These are phyloP conservation scores for Nicotiana benthamiana DNA, from an alignment of 257 asterid genomes.

Conservation along the genomic window DNA sequence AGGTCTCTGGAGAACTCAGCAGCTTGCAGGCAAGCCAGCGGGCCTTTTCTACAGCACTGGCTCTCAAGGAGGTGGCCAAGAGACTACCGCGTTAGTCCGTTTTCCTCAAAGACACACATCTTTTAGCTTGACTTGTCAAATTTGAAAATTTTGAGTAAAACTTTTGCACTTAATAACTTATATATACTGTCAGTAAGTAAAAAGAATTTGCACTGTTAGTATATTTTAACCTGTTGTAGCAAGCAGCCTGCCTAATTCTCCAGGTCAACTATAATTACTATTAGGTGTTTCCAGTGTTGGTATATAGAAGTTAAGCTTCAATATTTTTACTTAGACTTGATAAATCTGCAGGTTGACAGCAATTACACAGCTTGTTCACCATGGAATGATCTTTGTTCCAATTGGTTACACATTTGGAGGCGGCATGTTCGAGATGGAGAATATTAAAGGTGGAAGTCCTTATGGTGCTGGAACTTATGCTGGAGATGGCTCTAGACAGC, in stretches of 20 bases:
- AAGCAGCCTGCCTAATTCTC: background rate
- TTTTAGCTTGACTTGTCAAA: background rate
- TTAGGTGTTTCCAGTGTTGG: background rate
- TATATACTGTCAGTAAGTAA: too few relatives aligned
- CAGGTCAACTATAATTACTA: background rate
- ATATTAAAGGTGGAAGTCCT: conserved; percentile 60
- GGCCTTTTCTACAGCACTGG: conserved; percentile 60
- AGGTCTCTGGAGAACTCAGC: conserved; percentile 44
- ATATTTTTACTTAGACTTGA: background rate
- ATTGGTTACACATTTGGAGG: conserved; percentile 59
- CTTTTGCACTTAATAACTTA: too few relatives aligned
- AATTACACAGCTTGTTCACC: conserved; percentile 56
- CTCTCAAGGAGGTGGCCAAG: conserved; percentile 66
- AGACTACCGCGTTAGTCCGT: conserved; percentile 50
- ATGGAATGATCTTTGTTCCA: conserved; percentile 61
- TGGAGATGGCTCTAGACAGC: conserved; percentile 62
- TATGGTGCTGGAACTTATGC: conserved; percentile 59
- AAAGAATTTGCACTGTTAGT: background rate
- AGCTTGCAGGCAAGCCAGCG: conserved; percentile 54
- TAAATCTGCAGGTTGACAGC: conserved; percentile 49
- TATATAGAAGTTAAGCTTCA: background rate
- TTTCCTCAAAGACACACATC: background rate
- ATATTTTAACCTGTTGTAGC: background rate
- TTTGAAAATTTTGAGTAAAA: background rate
- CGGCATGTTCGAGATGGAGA: conserved; percentile 60